phyloP scores from a whole-genome alignment of 2,329 filamentous ascomycete species.

The Chaetothyriales sp. region DNA sequence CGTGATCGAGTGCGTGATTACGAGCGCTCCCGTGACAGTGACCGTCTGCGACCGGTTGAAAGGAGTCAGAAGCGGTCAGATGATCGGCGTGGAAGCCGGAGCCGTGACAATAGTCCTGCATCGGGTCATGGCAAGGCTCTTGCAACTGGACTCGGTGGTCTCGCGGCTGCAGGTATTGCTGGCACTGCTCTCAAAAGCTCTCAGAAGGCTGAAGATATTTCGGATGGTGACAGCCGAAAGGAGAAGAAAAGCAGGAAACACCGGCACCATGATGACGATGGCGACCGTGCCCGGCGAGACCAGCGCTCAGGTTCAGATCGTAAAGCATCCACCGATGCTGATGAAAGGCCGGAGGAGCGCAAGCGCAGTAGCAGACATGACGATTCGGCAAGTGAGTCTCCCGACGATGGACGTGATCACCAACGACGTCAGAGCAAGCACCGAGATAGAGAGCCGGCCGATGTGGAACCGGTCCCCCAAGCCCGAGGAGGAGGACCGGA shows the following conservation, averaged over 20 bases:
- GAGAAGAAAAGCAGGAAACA: constrained; percentile 11
- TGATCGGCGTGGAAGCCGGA: constrained; percentile 7
- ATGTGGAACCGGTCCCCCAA: constrained; percentile 6
- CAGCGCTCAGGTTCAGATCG: constrained; percentile 1
- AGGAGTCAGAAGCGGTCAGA: constrained; percentile 5
- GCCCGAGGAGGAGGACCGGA: background rate
- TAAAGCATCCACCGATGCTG: constrained; percentile 3
- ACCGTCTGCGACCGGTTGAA: constrained; percentile 8
- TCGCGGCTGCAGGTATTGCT: constrained; percentile 12
- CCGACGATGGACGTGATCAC: constrained; percentile 8
- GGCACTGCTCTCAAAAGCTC: constrained; percentile 8
- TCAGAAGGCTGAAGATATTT: constrained; percentile 8
- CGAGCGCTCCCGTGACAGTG: constrained; percentile 8
- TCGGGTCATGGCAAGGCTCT: constrained; percentile 11
- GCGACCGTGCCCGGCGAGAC: constrained; percentile 5
- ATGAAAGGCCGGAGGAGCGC: constrained; percentile 7
- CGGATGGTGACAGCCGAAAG: constrained; percentile 13
- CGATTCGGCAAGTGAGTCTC: constrained; percentile 14
- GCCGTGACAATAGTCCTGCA: constrained; percentile 15
- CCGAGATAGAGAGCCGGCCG: background rate
- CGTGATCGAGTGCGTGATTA: constrained; percentile 9
- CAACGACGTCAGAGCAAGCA: constrained; percentile 4
- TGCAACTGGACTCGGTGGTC: constrained; percentile 11
- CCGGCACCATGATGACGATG: constrained; percentile 7
- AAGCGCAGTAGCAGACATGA: constrained; percentile 8